phyloP scores from a whole-genome alignment of 768 basidiomycete genomes.

The Termitomyces sp. region DNA sequence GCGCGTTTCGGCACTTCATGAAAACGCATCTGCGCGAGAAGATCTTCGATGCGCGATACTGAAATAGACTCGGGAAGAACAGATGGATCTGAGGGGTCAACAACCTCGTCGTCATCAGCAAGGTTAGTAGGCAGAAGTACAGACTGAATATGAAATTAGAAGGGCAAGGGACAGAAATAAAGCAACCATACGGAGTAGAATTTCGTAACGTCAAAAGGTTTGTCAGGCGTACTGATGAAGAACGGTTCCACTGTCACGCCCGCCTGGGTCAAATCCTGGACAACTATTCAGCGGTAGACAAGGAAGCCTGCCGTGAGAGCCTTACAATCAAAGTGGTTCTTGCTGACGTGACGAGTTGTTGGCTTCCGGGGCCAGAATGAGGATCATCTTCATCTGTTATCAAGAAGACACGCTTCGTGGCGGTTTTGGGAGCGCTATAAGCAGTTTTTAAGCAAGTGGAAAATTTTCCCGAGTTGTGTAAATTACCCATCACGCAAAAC shows the following conservation, averaged over 20 bases:
- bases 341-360: constrained; percentile 62
- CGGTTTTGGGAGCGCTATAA: constrained; percentile 74
- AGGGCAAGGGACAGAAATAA: background rate
- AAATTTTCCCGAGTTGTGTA: background rate
- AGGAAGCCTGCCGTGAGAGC: background rate
- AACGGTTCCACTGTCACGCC: constrained; percentile 83
- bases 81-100: constrained; percentile 29
- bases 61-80: constrained; percentile 66
- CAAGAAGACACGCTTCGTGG: constrained; percentile 88
- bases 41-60: constrained; percentile 71
- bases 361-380: constrained; percentile 45
- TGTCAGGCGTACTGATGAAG: constrained; percentile 70
- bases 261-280: constrained; percentile 74
- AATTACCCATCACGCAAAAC: constrained; percentile 79
- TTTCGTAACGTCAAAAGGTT: constrained; percentile 63
- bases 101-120: constrained; percentile 45
- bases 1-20: constrained; percentile 82
- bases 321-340: constrained; percentile 63
- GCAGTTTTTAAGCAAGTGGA: background rate
- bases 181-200: constrained; percentile 63
- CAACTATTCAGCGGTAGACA: background rate
- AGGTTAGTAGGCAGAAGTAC: constrained; percentile 51
- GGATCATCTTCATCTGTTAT: constrained; percentile 91
- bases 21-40: constrained; percentile 75
- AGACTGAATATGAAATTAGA: constrained; percentile 32